Evolutionary conservation across 2,329 filamentous ascomycete genomes (phyloP).

Genomic region (Penicillium sp.): DNA sequence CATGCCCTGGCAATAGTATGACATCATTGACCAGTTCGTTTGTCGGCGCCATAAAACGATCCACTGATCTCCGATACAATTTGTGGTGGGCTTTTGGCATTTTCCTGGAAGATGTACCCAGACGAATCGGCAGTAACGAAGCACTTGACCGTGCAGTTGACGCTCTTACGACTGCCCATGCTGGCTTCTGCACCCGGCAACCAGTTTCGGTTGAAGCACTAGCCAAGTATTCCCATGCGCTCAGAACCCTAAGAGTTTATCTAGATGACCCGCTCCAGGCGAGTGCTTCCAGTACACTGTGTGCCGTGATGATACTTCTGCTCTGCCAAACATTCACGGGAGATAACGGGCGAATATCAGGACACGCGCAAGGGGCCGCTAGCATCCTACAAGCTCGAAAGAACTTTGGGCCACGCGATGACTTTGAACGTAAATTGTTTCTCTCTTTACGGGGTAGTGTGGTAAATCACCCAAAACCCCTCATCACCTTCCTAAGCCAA

Average conservation of each 20-base stretch:
- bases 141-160: conserved; percentile 46
- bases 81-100: conserved; percentile 47
- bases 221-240: conserved; percentile 32
- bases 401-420: conserved; percentile 29
- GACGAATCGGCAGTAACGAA: conserved; percentile 46
- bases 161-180: conserved; percentile 30
- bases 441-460: conserved; percentile 38
- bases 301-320: conserved; percentile 38
- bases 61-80: conserved; percentile 49
- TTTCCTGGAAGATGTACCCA: conserved; percentile 48
- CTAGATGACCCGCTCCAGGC: conserved; percentile 35
- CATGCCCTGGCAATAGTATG: conserved; percentile 33
- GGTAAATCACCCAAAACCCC: conserved; percentile 21
- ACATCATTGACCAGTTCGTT: conserved; percentile 34
- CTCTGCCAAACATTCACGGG: conserved; percentile 33
- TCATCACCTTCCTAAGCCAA: neutral
- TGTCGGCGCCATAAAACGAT: conserved; percentile 33
- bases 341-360: conserved; percentile 14
- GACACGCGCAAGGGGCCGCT: conserved; percentile 37
- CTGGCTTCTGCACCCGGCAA: conserved; percentile 23
- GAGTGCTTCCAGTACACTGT: conserved; percentile 33
- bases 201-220: conserved; percentile 22
- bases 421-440: conserved; percentile 36
- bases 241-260: conserved; percentile 27
- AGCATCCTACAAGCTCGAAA: conserved; percentile 37